Percentiles rank a stretch among this genome's conserved stretches.
Evolutionary conservation across 2,329 filamentous ascomycete species (phyloP).

Genomic region (Gremmenia infestans): DNA sequence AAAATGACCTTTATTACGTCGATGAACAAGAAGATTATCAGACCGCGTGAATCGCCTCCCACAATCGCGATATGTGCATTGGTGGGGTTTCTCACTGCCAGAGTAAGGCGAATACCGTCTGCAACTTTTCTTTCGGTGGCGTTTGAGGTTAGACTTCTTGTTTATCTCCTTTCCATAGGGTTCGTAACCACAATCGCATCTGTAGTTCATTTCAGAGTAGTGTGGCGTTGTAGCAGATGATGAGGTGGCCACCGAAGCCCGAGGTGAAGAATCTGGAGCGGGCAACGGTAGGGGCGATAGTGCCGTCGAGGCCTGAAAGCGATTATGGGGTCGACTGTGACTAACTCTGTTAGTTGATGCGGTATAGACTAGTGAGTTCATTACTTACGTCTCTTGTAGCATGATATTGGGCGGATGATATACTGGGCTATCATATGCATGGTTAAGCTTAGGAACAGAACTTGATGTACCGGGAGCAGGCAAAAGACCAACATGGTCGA

Average conservation of each 20-base stretch:
- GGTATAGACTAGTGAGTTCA: no score
- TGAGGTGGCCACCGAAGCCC: background rate
- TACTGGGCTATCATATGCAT: background rate
- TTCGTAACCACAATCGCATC: background rate
- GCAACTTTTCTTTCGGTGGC: background rate
- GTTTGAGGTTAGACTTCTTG: background rate
- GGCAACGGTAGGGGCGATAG: background rate
- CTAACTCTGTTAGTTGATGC: no score
- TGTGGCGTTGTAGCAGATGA: background rate
- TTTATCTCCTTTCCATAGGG: background rate
- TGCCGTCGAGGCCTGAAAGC: no score
- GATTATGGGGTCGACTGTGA: no score
- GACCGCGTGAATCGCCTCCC: background rate
- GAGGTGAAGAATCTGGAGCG: background rate
- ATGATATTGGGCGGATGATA: background rate
- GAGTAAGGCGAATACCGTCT: background rate
- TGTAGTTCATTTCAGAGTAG: background rate
- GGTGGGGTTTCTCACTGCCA: background rate
- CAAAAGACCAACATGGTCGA: background rate
- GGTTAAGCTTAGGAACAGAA: background rate
- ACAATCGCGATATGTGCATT: background rate
- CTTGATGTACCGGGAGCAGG: background rate
- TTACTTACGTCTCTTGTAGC: background rate
- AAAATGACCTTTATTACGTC: background rate
- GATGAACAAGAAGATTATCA: background rate